These are phyloP conservation scores for Dinochytrium kinnereticum DNA, from an alignment of 371 early-diverging fungal species.

Conservation along the genomic window DNA sequence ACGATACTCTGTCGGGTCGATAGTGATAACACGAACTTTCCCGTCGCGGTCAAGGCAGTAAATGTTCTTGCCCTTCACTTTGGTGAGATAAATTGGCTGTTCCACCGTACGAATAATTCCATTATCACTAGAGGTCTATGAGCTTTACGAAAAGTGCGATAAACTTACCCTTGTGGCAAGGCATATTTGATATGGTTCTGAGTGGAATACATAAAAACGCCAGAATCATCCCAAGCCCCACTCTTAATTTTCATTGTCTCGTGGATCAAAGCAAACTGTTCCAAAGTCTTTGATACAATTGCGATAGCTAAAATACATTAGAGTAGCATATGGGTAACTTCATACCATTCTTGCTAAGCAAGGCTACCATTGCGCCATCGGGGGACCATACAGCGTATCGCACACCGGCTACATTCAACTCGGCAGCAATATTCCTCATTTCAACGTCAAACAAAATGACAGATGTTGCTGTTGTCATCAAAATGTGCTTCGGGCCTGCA, in stretches of 20 bases:
- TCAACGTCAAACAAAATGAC: slow-evolving; percentile 92
- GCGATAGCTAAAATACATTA: slow-evolving; percentile 67
- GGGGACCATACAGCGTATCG: slow-evolving; percentile 91
- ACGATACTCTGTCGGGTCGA: slow-evolving; percentile 97
- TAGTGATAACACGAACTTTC: slow-evolving; percentile 77
- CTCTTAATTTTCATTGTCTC: slow-evolving; percentile 98
- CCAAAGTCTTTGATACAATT: slow-evolving; percentile 83
- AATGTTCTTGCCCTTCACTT: slow-evolving; percentile 82
- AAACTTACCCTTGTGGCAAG: slow-evolving; percentile 82
- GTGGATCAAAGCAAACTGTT: slow-evolving; percentile 84
- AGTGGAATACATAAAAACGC: slow-evolving; percentile 96
- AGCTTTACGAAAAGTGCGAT: slow-evolving; percentile 2
- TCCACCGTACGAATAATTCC: slow-evolving; percentile 96
- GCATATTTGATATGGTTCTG: slow-evolving; percentile 98
- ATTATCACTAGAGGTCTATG: slow-evolving; percentile 68
- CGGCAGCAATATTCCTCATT: slow-evolving; percentile 72
- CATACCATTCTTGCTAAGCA: slow-evolving; percentile 90
- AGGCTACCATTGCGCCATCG: slow-evolving; percentile 85
- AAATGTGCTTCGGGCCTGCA: slow-evolving; percentile 81
- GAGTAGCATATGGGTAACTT: not conserved
- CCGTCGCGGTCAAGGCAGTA: slow-evolving; percentile 89
- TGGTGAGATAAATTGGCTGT: slow-evolving; percentile 89
- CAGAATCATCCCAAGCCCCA: slow-evolving; percentile 92
- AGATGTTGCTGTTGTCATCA: slow-evolving; percentile 80
- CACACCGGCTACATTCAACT: slow-evolving; percentile 77